phyloP scores from a whole-genome alignment of 176 grass and related monocot genomes.

The Oryza glaberrima region DNA sequence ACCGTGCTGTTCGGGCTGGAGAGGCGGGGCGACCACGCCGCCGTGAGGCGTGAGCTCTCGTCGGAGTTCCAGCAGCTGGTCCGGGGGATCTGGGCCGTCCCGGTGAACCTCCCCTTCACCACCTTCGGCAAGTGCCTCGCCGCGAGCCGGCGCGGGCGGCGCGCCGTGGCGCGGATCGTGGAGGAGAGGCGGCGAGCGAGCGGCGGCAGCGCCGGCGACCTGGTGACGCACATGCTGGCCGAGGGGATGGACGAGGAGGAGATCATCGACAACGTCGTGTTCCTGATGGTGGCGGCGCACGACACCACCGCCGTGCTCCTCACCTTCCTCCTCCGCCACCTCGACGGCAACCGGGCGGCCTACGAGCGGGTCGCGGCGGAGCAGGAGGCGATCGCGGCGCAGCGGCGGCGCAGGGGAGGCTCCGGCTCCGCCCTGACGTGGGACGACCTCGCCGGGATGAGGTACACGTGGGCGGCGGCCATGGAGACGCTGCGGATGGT shows the following conservation, averaged over 20 bases:
- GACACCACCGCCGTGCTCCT: slow-evolving; percentile 47
- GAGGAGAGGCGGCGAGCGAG: background rate
- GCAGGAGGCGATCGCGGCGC: too few species aligned
- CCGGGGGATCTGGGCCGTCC: slow-evolving; percentile 33
- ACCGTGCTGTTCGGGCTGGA: slow-evolving; percentile 30
- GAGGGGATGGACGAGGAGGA: background rate
- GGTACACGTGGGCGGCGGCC: too few species aligned
- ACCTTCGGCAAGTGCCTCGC: slow-evolving; percentile 34
- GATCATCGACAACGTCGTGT: slow-evolving; percentile 47
- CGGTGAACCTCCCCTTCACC: slow-evolving; percentile 45
- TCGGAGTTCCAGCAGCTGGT: slow-evolving; percentile 46
- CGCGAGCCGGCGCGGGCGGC: slow-evolving; percentile 44
- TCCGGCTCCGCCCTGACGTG: too few species aligned
- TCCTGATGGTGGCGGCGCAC: slow-evolving; percentile 41
- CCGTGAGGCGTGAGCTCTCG: slow-evolving; percentile 7
- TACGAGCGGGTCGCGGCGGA: too few species aligned
- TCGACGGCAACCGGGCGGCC: slow-evolving; percentile 10
- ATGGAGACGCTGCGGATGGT: too few species aligned
- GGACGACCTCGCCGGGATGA: too few species aligned
- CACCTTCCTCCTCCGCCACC: slow-evolving; percentile 51
- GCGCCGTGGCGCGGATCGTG: background rate
- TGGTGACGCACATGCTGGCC: slow-evolving; percentile 37
- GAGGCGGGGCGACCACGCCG: background rate
- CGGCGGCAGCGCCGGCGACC: background rate
- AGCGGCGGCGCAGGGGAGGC: too few species aligned